Evolutionary conservation across 176 grass and related monocot genomes (phyloP).

Genomic region (Triticum aestivum): IWGSC_CS_RefSeq_v2.1 NC_057812.1:474900350-474900849

Average conservation of each 20-base stretch:
- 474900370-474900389: slow-evolving; percentile 72
- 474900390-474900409: slow-evolving; percentile 57
- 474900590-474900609: slow-evolving; percentile 71
- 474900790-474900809: background rate
- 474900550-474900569: slow-evolving; percentile 42
- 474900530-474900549: slow-evolving; percentile 53
- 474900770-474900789: background rate
- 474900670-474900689: slow-evolving; percentile 44
- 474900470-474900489: background rate
- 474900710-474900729: slow-evolving; percentile 74
- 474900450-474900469: slow-evolving; percentile 14
- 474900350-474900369: slow-evolving; percentile 57
- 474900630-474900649: slow-evolving; percentile 66
- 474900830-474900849: background rate
- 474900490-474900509: slow-evolving; percentile 42
- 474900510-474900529: slow-evolving; percentile 65
- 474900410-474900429: slow-evolving; percentile 52
- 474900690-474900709: slow-evolving; percentile 60
- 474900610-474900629: slow-evolving; percentile 77
- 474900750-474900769: background rate
- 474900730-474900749: slow-evolving; percentile 56
- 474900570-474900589: slow-evolving; percentile 68
- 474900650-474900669: slow-evolving; percentile 47
- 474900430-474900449: slow-evolving; percentile 45
- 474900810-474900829: background rate